These are phyloP conservation scores for Pleurotus tuoliensis DNA, from an alignment of 768 basidiomycete species.

Conservation along the genomic window DNA sequence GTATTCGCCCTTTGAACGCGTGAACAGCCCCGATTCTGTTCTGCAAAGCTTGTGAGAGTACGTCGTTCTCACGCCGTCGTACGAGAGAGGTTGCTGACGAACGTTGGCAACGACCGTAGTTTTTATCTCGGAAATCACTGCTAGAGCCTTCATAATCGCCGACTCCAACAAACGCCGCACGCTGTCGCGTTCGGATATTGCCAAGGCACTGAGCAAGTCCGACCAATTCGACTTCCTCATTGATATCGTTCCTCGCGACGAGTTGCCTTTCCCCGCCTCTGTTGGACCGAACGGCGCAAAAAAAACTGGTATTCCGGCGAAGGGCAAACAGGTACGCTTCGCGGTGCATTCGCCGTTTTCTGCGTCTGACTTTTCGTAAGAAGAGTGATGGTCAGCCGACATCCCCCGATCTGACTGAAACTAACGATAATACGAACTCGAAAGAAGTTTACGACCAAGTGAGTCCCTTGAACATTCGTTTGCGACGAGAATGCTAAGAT, in stretches of 20 bases:
- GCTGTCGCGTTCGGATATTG: constrained; percentile 88
- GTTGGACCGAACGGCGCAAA: constrained; percentile 1
- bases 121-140: constrained; percentile 96
- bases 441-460: constrained; percentile 5
- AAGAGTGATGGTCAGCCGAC: not conserved
- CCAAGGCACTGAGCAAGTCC: constrained; percentile 85
- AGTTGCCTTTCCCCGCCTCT: constrained; percentile 34
- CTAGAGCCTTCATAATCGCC: constrained; percentile 91
- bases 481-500: not conserved
- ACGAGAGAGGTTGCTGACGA: not conserved
- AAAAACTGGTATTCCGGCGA: not conserved
- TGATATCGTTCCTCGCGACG: constrained; percentile 91
- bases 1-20: constrained; percentile 13
- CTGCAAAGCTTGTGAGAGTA: constrained; percentile 98
- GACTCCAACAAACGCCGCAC: constrained; percentile 97
- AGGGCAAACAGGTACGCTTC: constrained; percentile 1
- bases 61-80: constrained; percentile 27
- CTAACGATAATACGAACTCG: not conserved
- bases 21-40: constrained; percentile 84
- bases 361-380: not conserved
- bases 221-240: constrained; percentile 98
- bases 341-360: not conserved
- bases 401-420: not conserved
- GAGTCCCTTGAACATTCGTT: not conserved
- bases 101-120: constrained; percentile 41